Evolutionary conservation across 257 asterid species (phyloP).

Genomic region (Phtheirospermum japonicum): DNA sequence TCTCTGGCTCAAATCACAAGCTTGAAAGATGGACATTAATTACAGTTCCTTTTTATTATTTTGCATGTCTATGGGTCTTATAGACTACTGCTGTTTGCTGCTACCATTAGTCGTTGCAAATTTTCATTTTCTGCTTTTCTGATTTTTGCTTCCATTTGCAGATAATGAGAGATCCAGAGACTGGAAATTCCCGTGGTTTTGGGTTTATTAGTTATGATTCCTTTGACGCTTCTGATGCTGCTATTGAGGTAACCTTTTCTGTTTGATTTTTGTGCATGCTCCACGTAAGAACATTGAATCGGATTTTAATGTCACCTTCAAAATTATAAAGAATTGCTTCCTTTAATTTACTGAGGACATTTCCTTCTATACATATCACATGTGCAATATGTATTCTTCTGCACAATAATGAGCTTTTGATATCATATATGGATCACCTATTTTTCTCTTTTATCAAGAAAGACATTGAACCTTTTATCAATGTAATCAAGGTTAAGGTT

Average conservation of each 20-base stretch:
- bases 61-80: conserved; percentile 13
- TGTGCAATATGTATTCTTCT: too few relatives aligned
- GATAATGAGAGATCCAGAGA: conserved; percentile 98
- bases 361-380: not conserved
- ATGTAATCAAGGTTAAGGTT: not conserved
- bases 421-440: not conserved
- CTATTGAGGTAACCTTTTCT: conserved; percentile 65
- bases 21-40: not conserved
- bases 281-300: conserved; percentile 16
- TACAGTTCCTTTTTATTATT: conserved; percentile 12
- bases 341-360: not conserved
- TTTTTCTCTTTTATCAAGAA: not conserved
- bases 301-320: not conserved
- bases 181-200: conserved; percentile 95
- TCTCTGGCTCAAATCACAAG: conserved; percentile 13
- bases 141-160: conserved; percentile 33
- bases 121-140: conserved; percentile 17
- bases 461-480: not conserved
- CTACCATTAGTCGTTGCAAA: not conserved
- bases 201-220: conserved; percentile 96
- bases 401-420: conserved; percentile 6
- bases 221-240: conserved; percentile 99
- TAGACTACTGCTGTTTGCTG: conserved; percentile 2
- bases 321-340: not conserved
- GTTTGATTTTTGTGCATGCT: conserved; percentile 17